These are phyloP conservation scores for Athelia psychrophila DNA, from an alignment of 1,284 basidiomycete genomes.

Conservation along the genomic window DNA sequence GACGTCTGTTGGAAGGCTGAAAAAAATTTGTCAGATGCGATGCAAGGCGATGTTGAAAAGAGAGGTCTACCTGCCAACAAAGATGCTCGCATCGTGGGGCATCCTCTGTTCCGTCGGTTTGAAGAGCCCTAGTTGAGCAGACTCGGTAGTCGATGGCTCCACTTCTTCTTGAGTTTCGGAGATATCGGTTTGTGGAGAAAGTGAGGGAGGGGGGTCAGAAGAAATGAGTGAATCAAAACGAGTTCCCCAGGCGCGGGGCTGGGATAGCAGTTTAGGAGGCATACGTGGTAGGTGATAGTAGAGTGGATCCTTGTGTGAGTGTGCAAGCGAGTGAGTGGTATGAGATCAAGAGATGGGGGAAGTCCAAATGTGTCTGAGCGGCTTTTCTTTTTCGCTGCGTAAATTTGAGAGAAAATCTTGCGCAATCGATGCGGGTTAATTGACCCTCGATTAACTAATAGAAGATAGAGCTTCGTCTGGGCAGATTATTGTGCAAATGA, in stretches of 20 bases:
- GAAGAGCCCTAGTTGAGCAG: constrained; percentile 18
- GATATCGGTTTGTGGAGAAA: constrained; percentile 26
- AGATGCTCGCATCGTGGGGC: constrained; percentile 73
- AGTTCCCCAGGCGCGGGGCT: constrained; percentile 59
- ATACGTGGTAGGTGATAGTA: constrained; percentile 23
- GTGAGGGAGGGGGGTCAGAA: constrained; percentile 31
- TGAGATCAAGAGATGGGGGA: constrained; percentile 7
- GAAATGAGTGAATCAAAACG: constrained; percentile 57
- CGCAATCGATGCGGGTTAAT: neutral
- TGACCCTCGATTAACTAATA: no score
- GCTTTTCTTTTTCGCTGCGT: no score
- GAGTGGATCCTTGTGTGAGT: constrained; percentile 14
- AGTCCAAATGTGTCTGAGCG: constrained; percentile 1
- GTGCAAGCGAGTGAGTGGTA: constrained; percentile 18
- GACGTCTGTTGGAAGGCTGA: constrained; percentile 67
- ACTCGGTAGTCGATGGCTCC: constrained; percentile 19
- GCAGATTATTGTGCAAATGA: no score
- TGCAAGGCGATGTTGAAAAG: constrained; percentile 4
- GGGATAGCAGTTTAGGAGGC: constrained; percentile 35
- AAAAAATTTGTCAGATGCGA: constrained; percentile 8
- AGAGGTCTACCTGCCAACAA: constrained; percentile 66
- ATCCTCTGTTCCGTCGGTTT: constrained; percentile 43
- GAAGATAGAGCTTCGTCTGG: no score
- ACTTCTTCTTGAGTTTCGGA: constrained; percentile 10
- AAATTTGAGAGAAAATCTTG: neutral